These are phyloP conservation scores for Stentor roeselii DNA, from an alignment of 73 alveolate species.

Conservation along the genomic window DNA sequence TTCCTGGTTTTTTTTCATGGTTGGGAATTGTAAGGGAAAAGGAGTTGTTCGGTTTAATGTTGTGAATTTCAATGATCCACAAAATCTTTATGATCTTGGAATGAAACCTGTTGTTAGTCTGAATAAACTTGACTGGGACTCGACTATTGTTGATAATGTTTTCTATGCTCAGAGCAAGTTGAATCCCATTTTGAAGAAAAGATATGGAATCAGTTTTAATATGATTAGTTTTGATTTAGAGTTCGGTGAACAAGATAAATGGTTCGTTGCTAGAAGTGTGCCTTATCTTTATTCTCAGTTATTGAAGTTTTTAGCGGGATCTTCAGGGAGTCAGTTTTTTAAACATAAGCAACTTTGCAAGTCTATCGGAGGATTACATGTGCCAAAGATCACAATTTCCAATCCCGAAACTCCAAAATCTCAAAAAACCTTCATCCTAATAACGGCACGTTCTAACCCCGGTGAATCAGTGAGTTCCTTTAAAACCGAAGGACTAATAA, in stretches of 20 bases:
- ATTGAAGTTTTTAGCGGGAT: neutral
- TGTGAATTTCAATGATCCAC: constrained; percentile 31
- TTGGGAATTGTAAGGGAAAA: constrained; percentile 20
- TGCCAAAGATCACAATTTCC: constrained; percentile 36
- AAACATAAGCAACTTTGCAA: neutral
- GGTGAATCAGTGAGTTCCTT: constrained; percentile 30
- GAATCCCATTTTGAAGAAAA: neutral
- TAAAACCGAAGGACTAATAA: neutral
- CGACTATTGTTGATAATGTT: neutral
- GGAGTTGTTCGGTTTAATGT: constrained; percentile 29
- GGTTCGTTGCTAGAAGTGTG: neutral
- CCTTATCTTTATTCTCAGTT: neutral
- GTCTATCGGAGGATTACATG: constrained; percentile 37
- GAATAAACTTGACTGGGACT: neutral
- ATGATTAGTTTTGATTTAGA: constrained; percentile 7
- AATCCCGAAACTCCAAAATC: neutral
- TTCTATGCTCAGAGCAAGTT: neutral
- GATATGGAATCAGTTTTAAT: neutral
- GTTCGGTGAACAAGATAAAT: neutral
- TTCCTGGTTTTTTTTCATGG: constrained; percentile 39
- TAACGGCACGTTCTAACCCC: constrained; percentile 29
- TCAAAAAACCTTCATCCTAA: constrained; percentile 22
- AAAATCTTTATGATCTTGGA: constrained; percentile 14
- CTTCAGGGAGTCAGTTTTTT: neutral
- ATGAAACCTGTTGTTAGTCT: neutral